Base-by-base conservation (phyloP, 2,329 filamentous ascomycete genomes). In the Aspergillus sp. region DNA sequence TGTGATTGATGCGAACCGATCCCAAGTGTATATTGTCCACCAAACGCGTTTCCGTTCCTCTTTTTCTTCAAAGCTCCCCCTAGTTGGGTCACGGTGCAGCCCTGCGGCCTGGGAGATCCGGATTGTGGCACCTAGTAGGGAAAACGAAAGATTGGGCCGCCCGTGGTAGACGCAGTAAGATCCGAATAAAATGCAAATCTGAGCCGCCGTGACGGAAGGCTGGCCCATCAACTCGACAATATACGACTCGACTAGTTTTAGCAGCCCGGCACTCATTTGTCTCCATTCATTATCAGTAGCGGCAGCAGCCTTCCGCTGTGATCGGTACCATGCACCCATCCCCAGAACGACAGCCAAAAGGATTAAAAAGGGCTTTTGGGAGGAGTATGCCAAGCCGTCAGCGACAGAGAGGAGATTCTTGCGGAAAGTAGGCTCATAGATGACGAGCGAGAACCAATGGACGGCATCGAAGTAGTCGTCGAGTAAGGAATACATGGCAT, bases 391-490 rank as follows among this genome's bases (percentile, higher is more conserved):
- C 38, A 58, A 64, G 2, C 74, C 72, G 56, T 74, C 73, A 1
- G 63, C 56, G 2, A 77, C 65, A 7, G 70, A 69, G 9, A 64
- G 57, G 24, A 75, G 70, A 4, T 64, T 61, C 11, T 61, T 61
- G 20, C 76, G 72, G 47, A 79, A 76, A 24, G 67, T 74, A 1
- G 75, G 75, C 51, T 78, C 75, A 53, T 74, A 75, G 17, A 80
- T 66, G 1, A 75, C 74, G 4, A 79, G 65, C 15, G 76, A 78
- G 53, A 80, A 78, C 76, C 76, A 80, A 62, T 78, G 76, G 15
- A 79, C 71, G 2, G 74, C 63, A 48, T 72, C 67, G 51, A 78
- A 76, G 48, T 78, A 79, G 17, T 74, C 69, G 54, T 77, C 74
- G 9, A 79, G 48, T 2, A 77, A 63, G 17, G 64, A 55, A n/a